Conservation (phyloP, 2,329 filamentous ascomycete species). For the Penicillium sp. region DNA sequence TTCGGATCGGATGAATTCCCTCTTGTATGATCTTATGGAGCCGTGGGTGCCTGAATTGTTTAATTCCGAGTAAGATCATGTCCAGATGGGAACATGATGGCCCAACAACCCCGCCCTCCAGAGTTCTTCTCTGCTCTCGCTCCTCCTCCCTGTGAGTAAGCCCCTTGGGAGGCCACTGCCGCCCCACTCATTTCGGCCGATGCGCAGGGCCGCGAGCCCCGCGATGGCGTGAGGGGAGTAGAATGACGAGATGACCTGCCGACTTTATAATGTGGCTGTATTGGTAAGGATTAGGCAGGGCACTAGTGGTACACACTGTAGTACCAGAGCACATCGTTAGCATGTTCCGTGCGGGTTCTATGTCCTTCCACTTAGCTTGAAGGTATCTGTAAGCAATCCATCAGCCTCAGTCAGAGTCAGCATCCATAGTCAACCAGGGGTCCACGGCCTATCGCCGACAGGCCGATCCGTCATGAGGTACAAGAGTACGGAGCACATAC, state of each 20-base stretch:
- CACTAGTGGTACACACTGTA: neutral
- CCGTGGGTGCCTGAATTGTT: neutral
- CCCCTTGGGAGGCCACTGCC: conserved; percentile 6
- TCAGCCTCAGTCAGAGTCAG: neutral
- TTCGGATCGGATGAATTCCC: neutral
- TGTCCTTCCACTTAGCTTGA: neutral
- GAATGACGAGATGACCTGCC: neutral
- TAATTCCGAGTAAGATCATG: neutral
- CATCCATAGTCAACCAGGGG: neutral
- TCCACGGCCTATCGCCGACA: conserved; percentile 7
- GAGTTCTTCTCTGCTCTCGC: neutral
- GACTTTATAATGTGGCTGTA: neutral
- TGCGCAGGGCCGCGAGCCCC: conserved; percentile 14
- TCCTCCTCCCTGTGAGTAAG: neutral
- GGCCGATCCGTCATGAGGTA: conserved; percentile 7
- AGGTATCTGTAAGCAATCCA: neutral
- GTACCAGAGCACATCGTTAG: neutral
- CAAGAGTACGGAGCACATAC: neutral
- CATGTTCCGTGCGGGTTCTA: neutral
- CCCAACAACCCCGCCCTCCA: too few relatives aligned
- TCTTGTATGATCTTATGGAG: neutral
- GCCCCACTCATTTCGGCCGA: conserved; percentile 17
- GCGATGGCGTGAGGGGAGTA: conserved; percentile 28
- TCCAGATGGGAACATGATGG: neutral
- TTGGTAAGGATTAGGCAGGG: neutral